These are phyloP conservation scores for Verruconis gallopava DNA, from an alignment of 2,329 filamentous ascomycete species.

Conservation along the genomic window DNA sequence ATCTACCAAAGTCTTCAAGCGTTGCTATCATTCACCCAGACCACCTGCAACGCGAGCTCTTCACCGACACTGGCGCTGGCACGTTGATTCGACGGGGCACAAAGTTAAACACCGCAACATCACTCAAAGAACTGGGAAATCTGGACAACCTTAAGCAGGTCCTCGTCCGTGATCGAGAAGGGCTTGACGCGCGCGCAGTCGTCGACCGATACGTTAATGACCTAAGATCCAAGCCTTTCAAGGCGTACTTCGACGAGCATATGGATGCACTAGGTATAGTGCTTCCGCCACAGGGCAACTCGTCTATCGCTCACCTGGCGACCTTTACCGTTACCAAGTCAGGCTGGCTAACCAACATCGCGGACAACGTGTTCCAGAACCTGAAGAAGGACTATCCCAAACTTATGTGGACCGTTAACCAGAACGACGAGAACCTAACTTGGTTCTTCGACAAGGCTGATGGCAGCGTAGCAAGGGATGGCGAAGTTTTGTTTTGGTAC, in stretches of 20 bases:
- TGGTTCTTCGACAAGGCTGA: conserved; percentile 99
- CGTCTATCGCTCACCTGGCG: conserved; percentile 66
- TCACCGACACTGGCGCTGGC: conserved; percentile 89
- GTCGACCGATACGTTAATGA: conserved; percentile 79
- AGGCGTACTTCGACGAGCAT: conserved; percentile 84
- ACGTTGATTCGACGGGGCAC: conserved; percentile 86
- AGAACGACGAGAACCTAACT: conserved; percentile 88
- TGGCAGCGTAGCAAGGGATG: conserved; percentile 72
- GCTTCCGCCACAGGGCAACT: conserved; percentile 54
- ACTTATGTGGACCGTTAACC: conserved; percentile 91
- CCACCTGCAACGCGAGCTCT: conserved; percentile 90
- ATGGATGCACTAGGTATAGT: conserved; percentile 91
- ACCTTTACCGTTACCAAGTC: conserved; percentile 89
- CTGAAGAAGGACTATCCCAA: conserved; percentile 90
- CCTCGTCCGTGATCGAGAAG: conserved; percentile 67
- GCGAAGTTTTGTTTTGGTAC: conserved; percentile 94
- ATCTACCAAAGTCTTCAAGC: conserved; percentile 79
- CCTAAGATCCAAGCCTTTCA: conserved; percentile 66
- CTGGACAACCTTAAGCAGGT: conserved; percentile 66
- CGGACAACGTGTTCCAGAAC: conserved; percentile 86
- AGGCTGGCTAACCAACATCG: conserved; percentile 87
- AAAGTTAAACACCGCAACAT: conserved; percentile 65
- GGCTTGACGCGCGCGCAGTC: conserved; percentile 66
- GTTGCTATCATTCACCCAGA: conserved; percentile 96
- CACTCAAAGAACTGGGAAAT: conserved; percentile 63